Evolutionary conservation across 306 rosid species (phyloP), one percentile per base, ranked within the genome.

Genomic region (Trifolium subterraneum): DNA sequence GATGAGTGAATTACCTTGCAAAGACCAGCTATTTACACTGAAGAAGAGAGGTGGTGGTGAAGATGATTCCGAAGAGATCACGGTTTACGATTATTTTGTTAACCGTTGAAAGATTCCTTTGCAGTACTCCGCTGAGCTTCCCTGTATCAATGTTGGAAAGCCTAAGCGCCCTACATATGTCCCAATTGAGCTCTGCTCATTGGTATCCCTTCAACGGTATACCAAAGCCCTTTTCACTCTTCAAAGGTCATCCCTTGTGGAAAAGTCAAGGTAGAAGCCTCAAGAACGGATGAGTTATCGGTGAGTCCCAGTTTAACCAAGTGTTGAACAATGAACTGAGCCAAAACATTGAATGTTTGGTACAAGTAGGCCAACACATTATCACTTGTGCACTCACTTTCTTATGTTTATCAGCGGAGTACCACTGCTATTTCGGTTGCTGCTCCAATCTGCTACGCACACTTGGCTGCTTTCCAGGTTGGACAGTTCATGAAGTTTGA

Each of bases 231-330:
- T 94, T 2, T 80, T 97, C 6, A 88, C 97, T 0, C 84, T 87
- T 31, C 97, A 94, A 74, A 82, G 99, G 75, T 59, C 97, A 67
- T 87, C 97, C 0, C 80, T 94, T 35, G 97, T 92, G 27, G 97
- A 94, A 70, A 92, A 94, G 78, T 94, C 99, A 0, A 87, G 97
- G 84, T 96, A 92, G 82, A 94, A 92, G 84, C 99, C 99, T 0
- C 92, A 84, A 22, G 97, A 94, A 72, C 76, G 97, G 79, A 94
- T 92, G 97, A 77, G 99, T 92, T 31, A 97, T 95, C 14, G 88
- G 96, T 2, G 98, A 95, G 50, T 95, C 99, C 0, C 99, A 95
- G 31, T 95, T 95, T 75, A 95, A 84, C 27, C 97, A 95, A 87
- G 99, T 95, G 3, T 47, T 92, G 82, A 95, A 94, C 65, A 82